These are phyloP conservation scores for Tulasnella sp. DNA, from an alignment of 768 basidiomycete species.

Conservation along the genomic window DNA sequence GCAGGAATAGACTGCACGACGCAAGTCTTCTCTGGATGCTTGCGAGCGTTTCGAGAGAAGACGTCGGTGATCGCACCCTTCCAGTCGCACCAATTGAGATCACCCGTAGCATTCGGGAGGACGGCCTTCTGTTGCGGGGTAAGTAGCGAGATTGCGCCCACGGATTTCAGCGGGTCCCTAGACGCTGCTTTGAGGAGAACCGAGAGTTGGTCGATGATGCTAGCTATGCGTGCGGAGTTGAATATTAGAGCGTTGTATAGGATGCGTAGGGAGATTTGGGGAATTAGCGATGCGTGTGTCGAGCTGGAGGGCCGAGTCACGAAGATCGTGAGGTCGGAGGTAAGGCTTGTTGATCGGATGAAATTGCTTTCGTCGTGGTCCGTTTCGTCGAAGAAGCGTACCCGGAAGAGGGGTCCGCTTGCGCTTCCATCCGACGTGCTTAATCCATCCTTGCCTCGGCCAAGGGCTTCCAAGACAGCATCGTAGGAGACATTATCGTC, in stretches of 20 bases:
- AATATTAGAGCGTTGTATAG: conserved; percentile 95
- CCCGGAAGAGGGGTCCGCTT: conserved; percentile 71
- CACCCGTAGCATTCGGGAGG: conserved; percentile 79
- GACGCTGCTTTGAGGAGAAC: conserved; percentile 69
- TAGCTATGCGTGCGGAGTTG: conserved; percentile 67
- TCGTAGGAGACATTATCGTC: conserved; percentile 79
- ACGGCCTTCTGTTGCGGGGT: conserved; percentile 63
- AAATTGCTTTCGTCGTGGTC: conserved; percentile 69
- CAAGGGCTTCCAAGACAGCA: conserved; percentile 62
- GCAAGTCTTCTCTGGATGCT: conserved; percentile 77
- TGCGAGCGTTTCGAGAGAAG: conserved; percentile 80
- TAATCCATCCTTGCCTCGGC: conserved; percentile 57
- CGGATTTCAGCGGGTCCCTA: conserved; percentile 58
- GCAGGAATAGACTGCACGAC: conserved; percentile 74
- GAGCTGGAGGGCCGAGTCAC: conserved; percentile 68
- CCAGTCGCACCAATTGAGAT: conserved; percentile 96
- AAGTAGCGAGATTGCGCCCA: conserved; percentile 77
- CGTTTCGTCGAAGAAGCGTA: conserved; percentile 94
- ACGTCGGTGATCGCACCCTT: conserved; percentile 96
- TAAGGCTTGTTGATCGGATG: conserved; percentile 72
- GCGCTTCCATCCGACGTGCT: conserved; percentile 44
- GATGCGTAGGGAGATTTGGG: conserved; percentile 73
- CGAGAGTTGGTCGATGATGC: conserved; percentile 81
- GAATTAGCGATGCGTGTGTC: conserved; percentile 65
- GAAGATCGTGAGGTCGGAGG: conserved; percentile 91